phyloP scores from a whole-genome alignment of 1,139 yeast genomes.

The Hansenula anomala region DNA sequence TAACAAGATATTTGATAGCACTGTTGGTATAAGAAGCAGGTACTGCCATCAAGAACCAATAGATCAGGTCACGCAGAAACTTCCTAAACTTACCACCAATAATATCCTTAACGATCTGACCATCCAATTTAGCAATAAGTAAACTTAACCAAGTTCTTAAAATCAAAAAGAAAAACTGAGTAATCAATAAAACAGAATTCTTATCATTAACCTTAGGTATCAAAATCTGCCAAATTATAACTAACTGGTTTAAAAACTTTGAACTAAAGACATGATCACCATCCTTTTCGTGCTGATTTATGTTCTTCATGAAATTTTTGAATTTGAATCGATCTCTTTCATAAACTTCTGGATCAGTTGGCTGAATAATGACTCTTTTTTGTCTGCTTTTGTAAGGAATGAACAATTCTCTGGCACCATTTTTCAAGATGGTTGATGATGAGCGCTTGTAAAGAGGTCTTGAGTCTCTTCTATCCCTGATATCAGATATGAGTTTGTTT shows the following conservation, averaged over 20 bases:
- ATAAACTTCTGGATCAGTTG: constrained; percentile 33
- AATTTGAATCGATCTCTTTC: constrained; percentile 34
- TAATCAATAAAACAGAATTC: constrained; percentile 58
- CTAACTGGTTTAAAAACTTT: constrained; percentile 66
- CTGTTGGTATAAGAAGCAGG: constrained; percentile 94
- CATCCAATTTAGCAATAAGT: constrained; percentile 84
- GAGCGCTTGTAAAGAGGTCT: constrained; percentile 22
- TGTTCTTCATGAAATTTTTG: constrained; percentile 28
- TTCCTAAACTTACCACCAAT: constrained; percentile 78
- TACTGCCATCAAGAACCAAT: constrained; percentile 87
- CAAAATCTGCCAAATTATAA: constrained; percentile 75
- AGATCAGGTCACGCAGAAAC: constrained; percentile 70
- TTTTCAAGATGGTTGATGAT: constrained; percentile 31
- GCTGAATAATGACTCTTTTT: constrained; percentile 31
- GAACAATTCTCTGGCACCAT: constrained; percentile 55
- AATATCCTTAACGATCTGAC: constrained; percentile 85
- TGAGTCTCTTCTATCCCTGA: constrained; percentile 22
- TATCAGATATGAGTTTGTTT: constrained; percentile 21
- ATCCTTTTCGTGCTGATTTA: constrained; percentile 17
- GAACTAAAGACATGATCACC: constrained; percentile 48
- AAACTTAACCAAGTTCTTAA: constrained; percentile 86
- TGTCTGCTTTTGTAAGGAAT: constrained; percentile 35
- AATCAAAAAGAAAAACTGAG: constrained; percentile 73
- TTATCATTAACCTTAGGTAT: constrained; percentile 70
- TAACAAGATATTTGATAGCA: constrained; percentile 77